These are phyloP conservation scores for Cryptosporidium parvum DNA, from an alignment of 169 alveolate species.

Conservation along the genomic window DNA sequence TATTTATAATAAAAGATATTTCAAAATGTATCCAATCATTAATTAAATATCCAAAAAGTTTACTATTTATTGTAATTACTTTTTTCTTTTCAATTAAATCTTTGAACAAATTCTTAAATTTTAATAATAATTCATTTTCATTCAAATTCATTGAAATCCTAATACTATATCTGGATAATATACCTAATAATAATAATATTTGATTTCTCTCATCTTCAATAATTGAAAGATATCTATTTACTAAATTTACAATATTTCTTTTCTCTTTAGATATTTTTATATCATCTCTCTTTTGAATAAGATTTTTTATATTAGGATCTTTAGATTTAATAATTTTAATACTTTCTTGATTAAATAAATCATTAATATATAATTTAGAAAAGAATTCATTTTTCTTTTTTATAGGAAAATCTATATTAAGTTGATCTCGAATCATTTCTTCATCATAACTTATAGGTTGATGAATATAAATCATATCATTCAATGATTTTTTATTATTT, in stretches of 20 bases:
- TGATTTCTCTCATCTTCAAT: slow-evolving; percentile 27
- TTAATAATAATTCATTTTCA: neutral
- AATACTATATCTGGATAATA: neutral
- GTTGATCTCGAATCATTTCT: neutral
- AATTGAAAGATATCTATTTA: neutral
- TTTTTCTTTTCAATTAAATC: neutral
- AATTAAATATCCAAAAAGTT: neutral
- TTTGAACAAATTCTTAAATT: neutral
- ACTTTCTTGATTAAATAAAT: neutral
- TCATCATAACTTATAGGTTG: slow-evolving; percentile 47
- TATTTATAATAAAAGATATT: slow-evolving; percentile 17
- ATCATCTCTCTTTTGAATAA: neutral
- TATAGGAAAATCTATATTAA: neutral
- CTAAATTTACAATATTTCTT: neutral
- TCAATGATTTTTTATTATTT: neutral
- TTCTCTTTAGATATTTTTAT: neutral
- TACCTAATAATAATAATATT: neutral
- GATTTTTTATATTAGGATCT: neutral
- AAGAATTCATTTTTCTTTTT: neutral
- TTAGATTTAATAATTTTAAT: neutral
- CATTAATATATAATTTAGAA: neutral
- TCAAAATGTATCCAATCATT: slow-evolving; percentile 21
- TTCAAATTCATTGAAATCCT: neutral
- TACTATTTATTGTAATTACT: neutral
- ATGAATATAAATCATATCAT: neutral